Conservation (phyloP, 805 yeast genomes). For the Lachancea meyersii region DNA sequence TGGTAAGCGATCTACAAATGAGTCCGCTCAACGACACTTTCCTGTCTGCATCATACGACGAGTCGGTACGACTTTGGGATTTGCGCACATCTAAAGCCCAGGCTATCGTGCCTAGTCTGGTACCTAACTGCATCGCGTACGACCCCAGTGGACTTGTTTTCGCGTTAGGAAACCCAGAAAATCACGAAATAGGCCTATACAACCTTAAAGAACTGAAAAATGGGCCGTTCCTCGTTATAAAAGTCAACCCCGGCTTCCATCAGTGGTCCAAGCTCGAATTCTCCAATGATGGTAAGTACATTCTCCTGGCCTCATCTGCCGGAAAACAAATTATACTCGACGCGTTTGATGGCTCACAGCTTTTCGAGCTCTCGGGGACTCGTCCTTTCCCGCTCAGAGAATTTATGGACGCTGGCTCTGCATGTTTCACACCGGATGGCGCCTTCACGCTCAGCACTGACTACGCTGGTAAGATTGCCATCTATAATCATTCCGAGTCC, state of each 20-base stretch:
- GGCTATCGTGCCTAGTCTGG: slow-evolving; percentile 52
- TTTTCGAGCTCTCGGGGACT: slow-evolving; percentile 45
- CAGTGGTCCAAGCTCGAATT: slow-evolving; percentile 67
- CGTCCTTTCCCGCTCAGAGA: slow-evolving; percentile 39
- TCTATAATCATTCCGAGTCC: slow-evolving; percentile 45
- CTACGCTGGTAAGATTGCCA: slow-evolving; percentile 44
- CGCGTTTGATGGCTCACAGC: slow-evolving; percentile 55
- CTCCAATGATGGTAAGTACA: slow-evolving; percentile 64
- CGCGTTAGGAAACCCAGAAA: slow-evolving; percentile 51
- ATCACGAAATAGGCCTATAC: slow-evolving; percentile 49
- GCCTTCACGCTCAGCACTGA: slow-evolving; percentile 54
- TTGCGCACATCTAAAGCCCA: slow-evolving; percentile 57
- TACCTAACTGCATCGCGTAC: slow-evolving; percentile 55
- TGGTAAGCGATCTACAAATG: slow-evolving; percentile 67
- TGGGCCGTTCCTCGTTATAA: slow-evolving; percentile 47
- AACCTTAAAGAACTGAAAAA: slow-evolving; percentile 53
- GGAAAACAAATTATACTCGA: slow-evolving; percentile 59
- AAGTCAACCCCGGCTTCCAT: slow-evolving; percentile 33
- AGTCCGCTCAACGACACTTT: slow-evolving; percentile 63
- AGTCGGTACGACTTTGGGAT: slow-evolving; percentile 86
- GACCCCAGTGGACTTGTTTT: slow-evolving; percentile 84
- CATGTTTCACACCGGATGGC: slow-evolving; percentile 65
- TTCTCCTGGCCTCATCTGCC: slow-evolving; percentile 53
- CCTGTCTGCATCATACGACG: slow-evolving; percentile 65
- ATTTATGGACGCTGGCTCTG: slow-evolving; percentile 48